Percentiles rank a stretch among this genome's conserved stretches.
Evolutionary conservation across 2,329 filamentous ascomycete genomes (phyloP).

Genomic region (Aaosphaeria pasadenensis): DNA sequence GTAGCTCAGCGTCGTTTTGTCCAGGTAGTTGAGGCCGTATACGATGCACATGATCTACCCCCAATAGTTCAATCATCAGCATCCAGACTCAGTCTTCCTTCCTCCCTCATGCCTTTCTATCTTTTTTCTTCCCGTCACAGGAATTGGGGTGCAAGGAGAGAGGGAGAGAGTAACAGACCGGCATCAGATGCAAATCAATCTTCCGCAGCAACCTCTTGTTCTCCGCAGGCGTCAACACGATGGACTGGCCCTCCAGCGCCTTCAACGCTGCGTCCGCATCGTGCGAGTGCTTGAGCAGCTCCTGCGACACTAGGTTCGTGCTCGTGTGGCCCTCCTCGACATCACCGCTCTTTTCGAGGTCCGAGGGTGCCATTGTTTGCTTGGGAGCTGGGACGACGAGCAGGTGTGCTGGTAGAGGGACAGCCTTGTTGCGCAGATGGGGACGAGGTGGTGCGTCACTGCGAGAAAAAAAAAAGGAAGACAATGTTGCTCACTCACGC

Average conservation of each 20-base stretch:
- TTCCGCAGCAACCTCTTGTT: conserved; percentile 58
- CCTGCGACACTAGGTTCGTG: conserved; percentile 7
- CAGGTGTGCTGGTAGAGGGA: too few relatives aligned
- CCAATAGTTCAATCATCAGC: too few relatives aligned
- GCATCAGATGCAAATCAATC: conserved; percentile 63
- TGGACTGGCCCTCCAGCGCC: conserved; percentile 52
- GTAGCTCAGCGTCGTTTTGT: conserved; percentile 58
- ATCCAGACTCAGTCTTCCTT: too few relatives aligned
- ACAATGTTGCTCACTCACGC: too few relatives aligned
- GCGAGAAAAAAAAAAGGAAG: too few relatives aligned
- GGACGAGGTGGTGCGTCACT: too few relatives aligned
- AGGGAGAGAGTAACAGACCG: conserved; percentile 24
- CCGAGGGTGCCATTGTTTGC: not conserved
- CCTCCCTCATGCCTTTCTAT: too few relatives aligned
- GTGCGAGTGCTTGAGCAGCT: conserved; percentile 47
- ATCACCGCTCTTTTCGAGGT: not conserved
- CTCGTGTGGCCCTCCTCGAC: not conserved
- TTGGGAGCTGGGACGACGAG: not conserved
- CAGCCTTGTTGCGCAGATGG: too few relatives aligned
- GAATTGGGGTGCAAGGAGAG: too few relatives aligned
- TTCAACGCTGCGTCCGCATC: conserved; percentile 62
- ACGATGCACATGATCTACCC: conserved; percentile 51
- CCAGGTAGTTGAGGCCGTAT: conserved; percentile 60
- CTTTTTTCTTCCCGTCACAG: too few relatives aligned
- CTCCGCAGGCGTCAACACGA: conserved; percentile 55